Percentiles rank a stretch among this genome's conserved stretches.
Evolutionary conservation across 2,329 filamentous ascomycete genomes (phyloP).

Genomic region (Parafenestella ontariensis): DNA sequence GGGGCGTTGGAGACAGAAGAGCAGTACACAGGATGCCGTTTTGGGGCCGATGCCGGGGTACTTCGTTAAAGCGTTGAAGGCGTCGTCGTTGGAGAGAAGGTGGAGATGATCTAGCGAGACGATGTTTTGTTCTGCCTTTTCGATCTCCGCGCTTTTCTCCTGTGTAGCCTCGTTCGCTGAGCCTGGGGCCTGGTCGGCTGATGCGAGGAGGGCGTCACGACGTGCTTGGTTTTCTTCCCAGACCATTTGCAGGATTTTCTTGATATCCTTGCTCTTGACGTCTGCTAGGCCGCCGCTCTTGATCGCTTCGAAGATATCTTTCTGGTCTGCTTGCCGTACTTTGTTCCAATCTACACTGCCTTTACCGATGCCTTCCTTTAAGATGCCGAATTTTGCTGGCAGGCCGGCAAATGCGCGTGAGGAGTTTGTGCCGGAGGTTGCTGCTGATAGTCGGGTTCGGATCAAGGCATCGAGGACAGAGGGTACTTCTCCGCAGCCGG

Average conservation of each 20-base stretch:
- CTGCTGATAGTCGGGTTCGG: constrained; percentile 67
- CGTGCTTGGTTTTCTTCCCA: constrained; percentile 71
- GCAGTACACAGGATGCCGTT: constrained; percentile 68
- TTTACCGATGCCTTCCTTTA: constrained; percentile 68
- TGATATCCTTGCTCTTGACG: constrained; percentile 76
- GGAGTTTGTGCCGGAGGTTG: constrained; percentile 67
- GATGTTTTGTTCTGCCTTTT: constrained; percentile 63
- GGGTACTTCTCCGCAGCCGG: constrained; percentile 73
- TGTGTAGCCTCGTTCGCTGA: constrained; percentile 55
- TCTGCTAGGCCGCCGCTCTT: constrained; percentile 73
- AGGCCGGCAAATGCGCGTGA: constrained; percentile 71
- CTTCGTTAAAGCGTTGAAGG: constrained; percentile 63
- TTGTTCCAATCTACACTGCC: constrained; percentile 79
- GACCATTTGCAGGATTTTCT: constrained; percentile 74
- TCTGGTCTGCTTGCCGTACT: constrained; percentile 65
- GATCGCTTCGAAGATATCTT: constrained; percentile 73
- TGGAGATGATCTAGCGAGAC: constrained; percentile 71
- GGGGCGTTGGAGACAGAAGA: constrained; percentile 70
- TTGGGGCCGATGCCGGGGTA: constrained; percentile 72
- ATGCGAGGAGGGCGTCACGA: constrained; percentile 54
- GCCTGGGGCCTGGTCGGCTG: constrained; percentile 48
- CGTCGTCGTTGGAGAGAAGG: constrained; percentile 61
- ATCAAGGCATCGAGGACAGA: constrained; percentile 70
- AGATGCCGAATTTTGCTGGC: constrained; percentile 67
- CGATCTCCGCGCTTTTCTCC: constrained; percentile 65